Evolutionary conservation across 305 asterid genomes (phyloP).

Genomic region (Solanum hybrid): DNA sequence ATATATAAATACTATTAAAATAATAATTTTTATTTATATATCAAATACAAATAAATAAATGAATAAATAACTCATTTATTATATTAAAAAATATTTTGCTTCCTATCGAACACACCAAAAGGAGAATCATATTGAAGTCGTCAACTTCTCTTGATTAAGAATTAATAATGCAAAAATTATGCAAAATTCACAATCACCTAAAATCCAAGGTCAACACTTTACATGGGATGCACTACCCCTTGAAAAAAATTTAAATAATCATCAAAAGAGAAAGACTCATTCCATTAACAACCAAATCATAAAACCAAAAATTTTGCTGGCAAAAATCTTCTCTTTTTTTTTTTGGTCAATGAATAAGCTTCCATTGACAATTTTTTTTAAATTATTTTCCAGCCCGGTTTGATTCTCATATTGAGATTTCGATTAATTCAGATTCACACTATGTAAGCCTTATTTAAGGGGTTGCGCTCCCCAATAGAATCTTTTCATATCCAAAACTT

Average conservation of each 20-base stretch:
- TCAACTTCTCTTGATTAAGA: not conserved
- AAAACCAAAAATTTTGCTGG: not conserved
- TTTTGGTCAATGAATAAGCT: not conserved
- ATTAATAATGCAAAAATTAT: not conserved
- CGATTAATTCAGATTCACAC: not conserved
- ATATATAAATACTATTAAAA: not conserved
- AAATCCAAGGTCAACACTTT: not conserved
- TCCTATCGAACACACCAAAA: not conserved
- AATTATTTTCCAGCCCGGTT: no score
- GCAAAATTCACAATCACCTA: not conserved
- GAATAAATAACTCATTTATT: not conserved
- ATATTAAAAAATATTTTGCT: not conserved
- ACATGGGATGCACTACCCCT: constrained; percentile 7
- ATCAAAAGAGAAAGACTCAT: not conserved
- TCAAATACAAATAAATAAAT: not conserved
- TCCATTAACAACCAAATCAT: not conserved
- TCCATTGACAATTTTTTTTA: not conserved
- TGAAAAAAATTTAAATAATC: not conserved
- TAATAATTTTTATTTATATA: not conserved
- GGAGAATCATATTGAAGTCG: not conserved
- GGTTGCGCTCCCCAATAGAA: not conserved
- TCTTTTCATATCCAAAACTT: not conserved
- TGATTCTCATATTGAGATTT: not conserved
- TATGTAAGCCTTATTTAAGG: not conserved
- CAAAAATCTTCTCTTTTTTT: not conserved